Evolutionary conservation across 495 filamentous ascomycete genomes (phyloP).

Genomic region (Hypoxylon intermedium): DNA sequence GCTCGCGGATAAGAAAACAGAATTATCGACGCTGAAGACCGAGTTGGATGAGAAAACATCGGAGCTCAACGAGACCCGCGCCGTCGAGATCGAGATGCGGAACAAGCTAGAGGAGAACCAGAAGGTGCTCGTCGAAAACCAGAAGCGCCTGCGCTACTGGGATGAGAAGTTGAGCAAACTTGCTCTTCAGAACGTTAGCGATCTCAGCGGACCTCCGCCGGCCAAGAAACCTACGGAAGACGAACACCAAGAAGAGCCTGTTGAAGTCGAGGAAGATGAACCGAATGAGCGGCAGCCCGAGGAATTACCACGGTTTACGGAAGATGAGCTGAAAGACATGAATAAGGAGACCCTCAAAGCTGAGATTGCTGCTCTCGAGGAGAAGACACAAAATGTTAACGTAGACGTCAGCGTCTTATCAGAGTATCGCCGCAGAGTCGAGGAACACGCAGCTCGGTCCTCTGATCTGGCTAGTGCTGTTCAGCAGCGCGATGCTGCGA

Average conservation of each 20-base stretch:
- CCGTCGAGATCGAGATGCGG: conserved; percentile 95
- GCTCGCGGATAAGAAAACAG: conserved; percentile 78
- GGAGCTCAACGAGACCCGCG: conserved; percentile 88
- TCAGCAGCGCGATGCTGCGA: conserved; percentile 78
- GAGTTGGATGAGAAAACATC: conserved; percentile 86
- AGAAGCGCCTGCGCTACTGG: conserved; percentile 85
- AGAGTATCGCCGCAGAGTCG: conserved; percentile 89
- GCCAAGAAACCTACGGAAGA: conserved; percentile 34
- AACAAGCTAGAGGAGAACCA: conserved; percentile 97
- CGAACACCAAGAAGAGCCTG: conserved; percentile 30
- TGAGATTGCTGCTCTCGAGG: conserved; percentile 88
- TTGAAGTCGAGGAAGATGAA: conserved; percentile 32
- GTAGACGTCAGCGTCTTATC: conserved; percentile 91
- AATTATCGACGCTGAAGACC: conserved; percentile 77
- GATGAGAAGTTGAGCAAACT: conserved; percentile 85
- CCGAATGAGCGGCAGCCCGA: conserved; percentile 40
- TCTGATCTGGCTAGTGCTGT: conserved; percentile 81
- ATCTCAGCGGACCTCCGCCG: conserved; percentile 62
- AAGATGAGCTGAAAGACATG: conserved; percentile 92
- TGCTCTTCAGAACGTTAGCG: conserved; percentile 76
- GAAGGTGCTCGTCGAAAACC: conserved; percentile 84
- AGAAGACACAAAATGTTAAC: conserved; percentile 86
- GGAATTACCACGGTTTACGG: conserved; percentile 80
- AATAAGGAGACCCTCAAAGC: conserved; percentile 84
- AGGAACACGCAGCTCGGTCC: conserved; percentile 83